phyloP scores from a whole-genome alignment of 2,329 filamentous ascomycete species.

The Pseudogymnoascus pannorum region DNA sequence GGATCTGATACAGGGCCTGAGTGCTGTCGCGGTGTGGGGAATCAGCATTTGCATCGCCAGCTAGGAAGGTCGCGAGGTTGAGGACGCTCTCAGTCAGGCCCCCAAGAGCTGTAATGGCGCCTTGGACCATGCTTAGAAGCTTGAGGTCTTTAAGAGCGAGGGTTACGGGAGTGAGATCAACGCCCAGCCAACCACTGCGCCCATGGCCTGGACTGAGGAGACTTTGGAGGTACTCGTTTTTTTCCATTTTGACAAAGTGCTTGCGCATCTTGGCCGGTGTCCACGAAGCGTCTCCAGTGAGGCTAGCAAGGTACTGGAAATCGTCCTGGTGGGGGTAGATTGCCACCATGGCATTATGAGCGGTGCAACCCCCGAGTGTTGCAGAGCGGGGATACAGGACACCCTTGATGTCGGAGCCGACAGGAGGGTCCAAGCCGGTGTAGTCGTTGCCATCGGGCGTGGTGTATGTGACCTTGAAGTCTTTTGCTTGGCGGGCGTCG shows the following conservation, averaged over 20 bases:
- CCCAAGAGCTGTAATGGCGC: constrained; percentile 12
- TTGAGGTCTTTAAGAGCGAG: constrained; percentile 13
- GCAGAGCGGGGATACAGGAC: constrained; percentile 26
- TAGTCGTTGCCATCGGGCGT: constrained; percentile 23
- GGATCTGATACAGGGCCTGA: constrained; percentile 23
- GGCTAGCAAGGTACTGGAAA: constrained; percentile 17
- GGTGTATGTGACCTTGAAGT: constrained; percentile 30
- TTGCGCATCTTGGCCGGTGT: constrained; percentile 18
- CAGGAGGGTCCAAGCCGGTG: constrained; percentile 22
- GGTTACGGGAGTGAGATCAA: constrained; percentile 12
- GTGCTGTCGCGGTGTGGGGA: constrained; percentile 18
- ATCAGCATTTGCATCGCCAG: constrained; percentile 20
- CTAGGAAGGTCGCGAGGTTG: constrained; percentile 16
- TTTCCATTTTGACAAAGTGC: constrained; percentile 18
- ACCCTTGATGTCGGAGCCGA: constrained; percentile 21
- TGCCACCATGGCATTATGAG: constrained; percentile 22
- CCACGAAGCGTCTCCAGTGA: constrained; percentile 24
- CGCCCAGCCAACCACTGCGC: constrained; percentile 26
- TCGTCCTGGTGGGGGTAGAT: constrained; percentile 20
- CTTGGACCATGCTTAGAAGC: constrained; percentile 14
- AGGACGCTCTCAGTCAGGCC: background rate
- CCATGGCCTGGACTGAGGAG: constrained; percentile 18
- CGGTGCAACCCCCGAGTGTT: constrained; percentile 26
- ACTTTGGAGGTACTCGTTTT: constrained; percentile 13
- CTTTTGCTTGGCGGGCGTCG: constrained; percentile 11